Evolutionary conservation across 345 rosid species (phyloP), one percentile per base, ranked within the genome.

Genomic region (Citrus medica): DNA sequence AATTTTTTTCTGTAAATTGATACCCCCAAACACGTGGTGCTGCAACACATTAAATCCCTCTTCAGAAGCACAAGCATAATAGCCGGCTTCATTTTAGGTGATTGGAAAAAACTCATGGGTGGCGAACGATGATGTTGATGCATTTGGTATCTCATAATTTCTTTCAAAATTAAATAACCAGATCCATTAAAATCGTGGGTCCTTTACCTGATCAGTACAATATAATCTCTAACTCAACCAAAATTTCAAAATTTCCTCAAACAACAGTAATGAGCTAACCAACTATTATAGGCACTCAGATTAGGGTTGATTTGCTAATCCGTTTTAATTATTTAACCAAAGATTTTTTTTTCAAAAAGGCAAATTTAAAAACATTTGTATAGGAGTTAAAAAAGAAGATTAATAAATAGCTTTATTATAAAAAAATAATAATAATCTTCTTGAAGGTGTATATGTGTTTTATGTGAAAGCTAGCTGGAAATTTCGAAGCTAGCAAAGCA

Each of bases 31-130:
- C 63, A 75, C 48, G 71, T 46, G 69, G 71, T 71, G 83, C 62
- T 58, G 77, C 51, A 16, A 55, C 76, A 35, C 60, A 73, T 73
- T 73, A 74, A 82, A 59, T 78, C 67, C 64, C 64, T 72, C 78
- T 73, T 73, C 68, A 73, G 64, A 48, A 32, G 69, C 38, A 72
- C 4, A 33, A 73, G 74, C 84, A 67, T 28, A 60, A 78, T 24
- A 14, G 33, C 24, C 84, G 81, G 71, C 81, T 68, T 60, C 9
- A 9, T 78, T 74, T 58, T 24, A 32, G 83, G 21, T 72, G 59
- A 33, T 10, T 51, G 4, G 3, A 53, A 14, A 53, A 32, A 73
- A 35, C 66, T 59, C 7, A 38, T 60, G 68, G 37, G 13, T 74
- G 77, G 68, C 61, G 51, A 16, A 46, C 51, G 17, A 46, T 46